A percentile compares a stretch with the other conserved stretches of the same genome.
Conservation (phyloP, 352 stramenopile species). For the Pythium chondricola region DNA sequence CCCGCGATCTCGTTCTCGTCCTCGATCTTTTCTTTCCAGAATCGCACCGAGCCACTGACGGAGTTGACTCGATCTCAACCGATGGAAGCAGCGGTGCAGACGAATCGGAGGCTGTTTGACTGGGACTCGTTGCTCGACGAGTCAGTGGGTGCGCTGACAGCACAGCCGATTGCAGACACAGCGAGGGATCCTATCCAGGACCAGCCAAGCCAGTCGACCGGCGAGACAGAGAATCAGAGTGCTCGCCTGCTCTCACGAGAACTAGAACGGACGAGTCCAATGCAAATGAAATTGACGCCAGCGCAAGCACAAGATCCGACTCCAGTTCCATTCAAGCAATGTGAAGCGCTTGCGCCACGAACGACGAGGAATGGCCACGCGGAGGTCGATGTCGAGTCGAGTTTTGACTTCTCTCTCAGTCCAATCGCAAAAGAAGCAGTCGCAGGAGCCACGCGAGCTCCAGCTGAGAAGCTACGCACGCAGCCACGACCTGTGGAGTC, state of each 20-base stretch:
- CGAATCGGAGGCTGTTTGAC: constrained; percentile 30
- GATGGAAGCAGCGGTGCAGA: neutral
- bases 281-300: too few relatives aligned
- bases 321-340: too few relatives aligned
- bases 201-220: neutral
- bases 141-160: neutral
- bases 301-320: too few relatives aligned
- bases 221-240: too few relatives aligned
- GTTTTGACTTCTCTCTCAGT: constrained; percentile 15
- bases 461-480: neutral
- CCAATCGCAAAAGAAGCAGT: neutral
- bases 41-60: neutral
- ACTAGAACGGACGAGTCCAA: too few relatives aligned
- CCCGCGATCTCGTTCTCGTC: constrained; percentile 17
- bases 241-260: too few relatives aligned
- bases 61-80: neutral
- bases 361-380: too few relatives aligned
- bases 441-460: neutral
- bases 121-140: constrained; percentile 46
- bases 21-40: constrained; percentile 18
- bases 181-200: neutral
- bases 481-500: too few relatives aligned
- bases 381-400: too few relatives aligned
- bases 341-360: too few relatives aligned
- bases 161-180: neutral